Conservation (phyloP, 2,329 filamentous ascomycete species). For the Ceratocystis cubensis region DNA sequence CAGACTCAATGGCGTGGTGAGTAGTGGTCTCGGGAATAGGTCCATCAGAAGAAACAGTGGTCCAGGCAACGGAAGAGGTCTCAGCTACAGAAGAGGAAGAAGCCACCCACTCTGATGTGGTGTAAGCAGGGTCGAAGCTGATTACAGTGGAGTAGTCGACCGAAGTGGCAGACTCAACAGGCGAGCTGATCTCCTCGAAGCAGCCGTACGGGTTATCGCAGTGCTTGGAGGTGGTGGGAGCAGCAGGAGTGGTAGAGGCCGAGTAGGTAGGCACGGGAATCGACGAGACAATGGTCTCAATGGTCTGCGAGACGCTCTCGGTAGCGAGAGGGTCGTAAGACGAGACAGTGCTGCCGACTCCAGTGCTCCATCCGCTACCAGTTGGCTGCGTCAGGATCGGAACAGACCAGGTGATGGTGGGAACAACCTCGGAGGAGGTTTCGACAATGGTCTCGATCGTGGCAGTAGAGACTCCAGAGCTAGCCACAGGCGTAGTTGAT, state of each 20-base stretch:
- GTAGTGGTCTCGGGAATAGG: neutral
- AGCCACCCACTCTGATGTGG: neutral
- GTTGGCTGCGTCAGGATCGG: neutral
- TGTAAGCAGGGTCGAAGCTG: constrained; percentile 9
- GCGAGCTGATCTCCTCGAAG: neutral
- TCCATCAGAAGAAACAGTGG: neutral
- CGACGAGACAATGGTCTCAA: neutral
- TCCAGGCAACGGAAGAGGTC: constrained; percentile 2
- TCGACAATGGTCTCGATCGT: neutral
- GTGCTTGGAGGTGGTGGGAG: neutral
- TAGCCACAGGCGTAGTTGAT: constrained; percentile 11
- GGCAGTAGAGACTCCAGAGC: neutral
- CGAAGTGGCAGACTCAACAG: neutral
- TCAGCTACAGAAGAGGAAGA: neutral
- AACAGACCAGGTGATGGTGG: constrained; percentile 1
- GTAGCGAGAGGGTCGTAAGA: neutral
- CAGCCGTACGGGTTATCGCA: constrained; percentile 20
- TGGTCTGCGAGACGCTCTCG: neutral
- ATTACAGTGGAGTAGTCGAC: constrained; percentile 1
- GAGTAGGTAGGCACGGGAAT: neutral
- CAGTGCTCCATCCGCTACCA: neutral
- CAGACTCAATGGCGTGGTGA: neutral
- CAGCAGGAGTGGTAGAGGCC: neutral
- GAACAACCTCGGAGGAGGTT: neutral
- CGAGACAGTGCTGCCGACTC: neutral